Conservation (phyloP, 331 rosid species). For the Saraca asoca region DNA sequence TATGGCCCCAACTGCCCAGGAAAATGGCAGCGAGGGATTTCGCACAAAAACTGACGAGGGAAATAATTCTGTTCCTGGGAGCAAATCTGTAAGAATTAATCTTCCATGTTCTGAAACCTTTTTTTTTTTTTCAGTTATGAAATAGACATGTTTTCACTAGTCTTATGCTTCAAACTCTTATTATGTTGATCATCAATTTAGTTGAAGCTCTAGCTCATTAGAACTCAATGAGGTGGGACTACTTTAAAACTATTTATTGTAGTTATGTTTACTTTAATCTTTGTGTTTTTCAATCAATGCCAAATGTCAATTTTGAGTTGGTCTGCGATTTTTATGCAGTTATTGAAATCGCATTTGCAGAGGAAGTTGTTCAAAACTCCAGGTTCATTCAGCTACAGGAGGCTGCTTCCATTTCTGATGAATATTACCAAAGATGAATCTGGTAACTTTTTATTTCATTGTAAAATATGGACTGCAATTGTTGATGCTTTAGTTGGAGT, state of each 20-base stretch:
- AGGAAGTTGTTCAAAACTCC: constrained; percentile 68
- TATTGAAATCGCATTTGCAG: constrained; percentile 52
- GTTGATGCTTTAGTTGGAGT: background rate
- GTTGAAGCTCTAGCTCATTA: background rate
- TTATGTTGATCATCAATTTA: constrained; percentile 6
- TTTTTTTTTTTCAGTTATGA: constrained; percentile 10
- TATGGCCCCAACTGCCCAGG: constrained; percentile 3
- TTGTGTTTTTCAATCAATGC: constrained; percentile 7
- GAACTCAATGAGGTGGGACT: too few relatives aligned
- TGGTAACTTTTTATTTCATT: constrained; percentile 33
- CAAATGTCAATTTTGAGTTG: constrained; percentile 9
- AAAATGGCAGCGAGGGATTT: constrained; percentile 27
- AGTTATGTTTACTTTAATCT: background rate
- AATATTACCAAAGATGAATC: constrained; percentile 43
- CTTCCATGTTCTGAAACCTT: background rate
- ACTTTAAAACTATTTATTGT: background rate
- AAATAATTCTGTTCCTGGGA: constrained; percentile 28
- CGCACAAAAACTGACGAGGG: constrained; percentile 25
- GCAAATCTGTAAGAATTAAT: constrained; percentile 50
- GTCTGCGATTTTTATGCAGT: constrained; percentile 47
- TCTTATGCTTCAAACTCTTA: background rate
- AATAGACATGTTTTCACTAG: constrained; percentile 18
- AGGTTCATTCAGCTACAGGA: constrained; percentile 70
- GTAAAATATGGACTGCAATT: background rate
- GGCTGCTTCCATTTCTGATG: constrained; percentile 79